Conservation (phyloP, 768 basidiomycete species). For the Amanita pallidorosea region DNA sequence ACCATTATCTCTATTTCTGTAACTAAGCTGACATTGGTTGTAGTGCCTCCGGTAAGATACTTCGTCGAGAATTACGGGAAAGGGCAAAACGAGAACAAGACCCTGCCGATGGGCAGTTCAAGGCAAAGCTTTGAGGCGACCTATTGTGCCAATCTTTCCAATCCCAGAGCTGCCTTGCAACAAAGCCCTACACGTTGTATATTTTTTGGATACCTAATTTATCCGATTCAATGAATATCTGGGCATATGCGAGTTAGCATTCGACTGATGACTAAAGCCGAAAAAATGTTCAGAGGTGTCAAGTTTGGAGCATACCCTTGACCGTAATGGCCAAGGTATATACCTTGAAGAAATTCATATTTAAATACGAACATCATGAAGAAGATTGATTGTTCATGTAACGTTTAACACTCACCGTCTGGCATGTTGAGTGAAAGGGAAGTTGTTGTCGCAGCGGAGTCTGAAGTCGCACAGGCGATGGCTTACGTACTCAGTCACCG, state of each 20-base stretch:
- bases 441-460: background rate
- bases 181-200: background rate
- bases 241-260: background rate
- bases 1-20: slow-evolving; percentile 4
- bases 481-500: slow-evolving; percentile 1
- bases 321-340: slow-evolving; percentile 37
- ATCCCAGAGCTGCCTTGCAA: background rate
- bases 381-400: slow-evolving; percentile 6
- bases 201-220: background rate
- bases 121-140: slow-evolving; percentile 21
- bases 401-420: slow-evolving; percentile 10
- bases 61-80: slow-evolving; percentile 67
- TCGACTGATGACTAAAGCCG: background rate
- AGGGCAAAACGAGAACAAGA: slow-evolving; percentile 48
- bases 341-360: slow-evolving; percentile 92
- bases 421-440: background rate
- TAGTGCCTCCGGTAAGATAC: slow-evolving; percentile 82
- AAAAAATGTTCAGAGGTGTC: slow-evolving; percentile 39
- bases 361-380: slow-evolving; percentile 47
- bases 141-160: background rate
- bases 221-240: background rate
- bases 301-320: slow-evolving; percentile 68
- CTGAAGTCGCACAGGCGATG: background rate
- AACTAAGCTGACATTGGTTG: slow-evolving; percentile 4
- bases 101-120: slow-evolving; percentile 20